Evolutionary conservation across 2,329 filamentous ascomycete genomes (phyloP), one percentile per base, ranked within the genome.

Genomic region (Nemania sp.): DNA sequence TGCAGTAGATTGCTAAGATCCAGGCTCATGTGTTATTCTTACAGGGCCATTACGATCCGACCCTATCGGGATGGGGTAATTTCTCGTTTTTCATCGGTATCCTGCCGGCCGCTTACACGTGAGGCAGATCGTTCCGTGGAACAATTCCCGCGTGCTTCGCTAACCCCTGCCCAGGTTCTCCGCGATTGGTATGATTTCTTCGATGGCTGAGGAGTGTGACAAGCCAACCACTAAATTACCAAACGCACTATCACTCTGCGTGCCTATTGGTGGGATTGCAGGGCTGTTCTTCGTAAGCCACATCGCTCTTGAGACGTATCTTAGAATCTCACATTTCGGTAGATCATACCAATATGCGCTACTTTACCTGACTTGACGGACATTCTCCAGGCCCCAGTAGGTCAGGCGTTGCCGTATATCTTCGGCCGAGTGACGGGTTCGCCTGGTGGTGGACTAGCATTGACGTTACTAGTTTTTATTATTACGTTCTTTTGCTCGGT

Each of bases 81-180:
- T 89, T 90, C 73, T 86, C 85, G 0, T 89, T 90, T 77, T 89
- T 88, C 77, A 89, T 90, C 67, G 88, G 88, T 24, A 81, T 89
- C 10, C 79, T 90, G 2, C 88, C 87, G 1, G 82, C 86, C 0
- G 86, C 86, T 7, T 89, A 88, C 72, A 86, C 83, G 69, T 79
- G 54, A 75, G 78, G 13, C 13, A 24, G 7, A 41, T 27, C 15
- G 55, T 49, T 45, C 47, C 32, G 26, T 26, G 20, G 11, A 24
- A 26, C 22, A 13, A 35, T 62, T 1, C 20, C 13, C 24, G 58
- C 43, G 29, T 27, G 26, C 15, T 29, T 29, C 10, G 53, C 54
- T 74, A 43, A 74, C 35, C 22, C n/a, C 45, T 22, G 10, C 1
- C 15, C n/a, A 80, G 77, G 0, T 88, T 89, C 72, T 85, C 84